phyloP scores from a whole-genome alignment of 352 stramenopile genomes.

The Phytophthora idaei region DNA sequence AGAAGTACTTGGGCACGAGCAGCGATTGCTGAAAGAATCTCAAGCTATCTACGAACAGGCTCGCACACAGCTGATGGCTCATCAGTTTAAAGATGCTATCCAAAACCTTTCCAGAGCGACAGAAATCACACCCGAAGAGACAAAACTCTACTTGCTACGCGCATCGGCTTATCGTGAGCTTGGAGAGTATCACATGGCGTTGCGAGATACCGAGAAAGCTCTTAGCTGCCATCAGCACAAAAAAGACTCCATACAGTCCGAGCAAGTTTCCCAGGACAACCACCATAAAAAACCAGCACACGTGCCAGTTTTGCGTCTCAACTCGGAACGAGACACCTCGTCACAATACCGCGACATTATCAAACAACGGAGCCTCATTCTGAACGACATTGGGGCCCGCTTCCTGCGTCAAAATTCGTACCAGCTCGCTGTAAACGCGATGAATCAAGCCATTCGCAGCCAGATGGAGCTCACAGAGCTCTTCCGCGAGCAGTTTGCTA shows the following conservation, averaged over 20 bases:
- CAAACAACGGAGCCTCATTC: slow-evolving; percentile 72
- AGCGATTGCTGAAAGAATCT: slow-evolving; percentile 67
- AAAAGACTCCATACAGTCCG: slow-evolving; percentile 24
- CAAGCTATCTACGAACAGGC: slow-evolving; percentile 76
- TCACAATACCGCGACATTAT: slow-evolving; percentile 67
- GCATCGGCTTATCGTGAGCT: slow-evolving; percentile 71
- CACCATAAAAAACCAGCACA: slow-evolving; percentile 12
- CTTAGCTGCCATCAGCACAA: slow-evolving; percentile 52
- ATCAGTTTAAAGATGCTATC: slow-evolving; percentile 61
- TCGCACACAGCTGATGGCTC: slow-evolving; percentile 55
- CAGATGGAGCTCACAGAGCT: slow-evolving; percentile 53
- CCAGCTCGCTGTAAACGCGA: slow-evolving; percentile 77
- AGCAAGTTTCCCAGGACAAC: slow-evolving; percentile 11
- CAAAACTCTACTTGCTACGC: slow-evolving; percentile 71
- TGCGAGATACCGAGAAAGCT: slow-evolving; percentile 68
- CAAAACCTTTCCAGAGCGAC: slow-evolving; percentile 67
- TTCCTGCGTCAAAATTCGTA: slow-evolving; percentile 64
- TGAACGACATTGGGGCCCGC: slow-evolving; percentile 72
- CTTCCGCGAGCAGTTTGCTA: slow-evolving; percentile 50
- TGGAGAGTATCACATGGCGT: slow-evolving; percentile 57
- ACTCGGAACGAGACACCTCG: slow-evolving; percentile 42
- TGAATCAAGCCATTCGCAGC: slow-evolving; percentile 78
- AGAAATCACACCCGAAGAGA: slow-evolving; percentile 72
- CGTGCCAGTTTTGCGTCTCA: slow-evolving; percentile 18
- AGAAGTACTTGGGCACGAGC: slow-evolving; percentile 75